Evolutionary conservation across 75 land plant species (phyloP).

Genomic region (Picea sitchensis): DNA sequence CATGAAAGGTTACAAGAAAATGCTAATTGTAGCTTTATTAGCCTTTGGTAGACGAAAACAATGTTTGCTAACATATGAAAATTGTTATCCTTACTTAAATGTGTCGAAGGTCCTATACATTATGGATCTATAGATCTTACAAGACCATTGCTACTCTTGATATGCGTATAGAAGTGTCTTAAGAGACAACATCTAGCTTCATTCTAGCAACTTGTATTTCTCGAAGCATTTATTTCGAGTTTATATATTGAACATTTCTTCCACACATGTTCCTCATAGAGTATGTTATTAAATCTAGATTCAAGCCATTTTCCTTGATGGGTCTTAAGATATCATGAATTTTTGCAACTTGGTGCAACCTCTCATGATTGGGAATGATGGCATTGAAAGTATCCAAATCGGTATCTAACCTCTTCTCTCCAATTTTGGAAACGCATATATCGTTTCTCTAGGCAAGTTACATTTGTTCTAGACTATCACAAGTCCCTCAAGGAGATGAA

Average conservation of each 20-base stretch:
- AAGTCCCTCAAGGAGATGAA: conserved; percentile 48
- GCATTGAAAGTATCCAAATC: conserved; percentile 74
- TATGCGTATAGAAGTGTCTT: conserved; percentile 59
- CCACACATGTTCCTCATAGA: conserved; percentile 90
- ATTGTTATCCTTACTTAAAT: too few relatives aligned
- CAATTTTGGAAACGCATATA: conserved; percentile 64
- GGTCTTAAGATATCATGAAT: conserved; percentile 56
- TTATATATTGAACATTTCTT: conserved; percentile 56
- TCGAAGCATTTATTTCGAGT: conserved; percentile 57
- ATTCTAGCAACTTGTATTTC: conserved; percentile 53
- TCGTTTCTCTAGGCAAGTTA: conserved; percentile 57
- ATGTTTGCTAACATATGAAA: too few relatives aligned
- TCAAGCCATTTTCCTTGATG: conserved; percentile 54
- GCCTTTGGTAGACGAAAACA: too few relatives aligned
- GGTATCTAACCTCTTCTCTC: conserved; percentile 39
- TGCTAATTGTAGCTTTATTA: too few relatives aligned
- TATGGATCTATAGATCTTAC: too few relatives aligned
- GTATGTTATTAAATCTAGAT: conserved; percentile 79
- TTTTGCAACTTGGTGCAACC: conserved; percentile 62
- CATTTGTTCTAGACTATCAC: conserved; percentile 73
- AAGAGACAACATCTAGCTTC: conserved; percentile 72
- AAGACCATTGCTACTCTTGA: too few relatives aligned
- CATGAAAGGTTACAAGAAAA: too few relatives aligned
- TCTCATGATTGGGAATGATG: conserved; percentile 87
- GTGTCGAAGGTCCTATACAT: too few relatives aligned